Evolutionary conservation across 176 grass and related monocot genomes (phyloP).

Genomic region (Elymus sibiricus): DNA sequence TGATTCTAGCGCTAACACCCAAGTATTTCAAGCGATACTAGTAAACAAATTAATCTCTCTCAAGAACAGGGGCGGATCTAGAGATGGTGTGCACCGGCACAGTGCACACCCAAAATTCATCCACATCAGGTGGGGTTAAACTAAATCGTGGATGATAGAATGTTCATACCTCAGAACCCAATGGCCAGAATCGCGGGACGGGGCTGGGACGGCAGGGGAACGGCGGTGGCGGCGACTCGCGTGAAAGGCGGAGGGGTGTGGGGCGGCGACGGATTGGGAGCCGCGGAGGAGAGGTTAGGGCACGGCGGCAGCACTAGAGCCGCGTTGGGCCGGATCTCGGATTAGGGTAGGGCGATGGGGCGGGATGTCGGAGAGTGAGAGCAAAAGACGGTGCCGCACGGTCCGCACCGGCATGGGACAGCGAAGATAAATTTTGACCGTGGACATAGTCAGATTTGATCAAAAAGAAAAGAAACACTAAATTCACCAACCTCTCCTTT

Average conservation of each 20-base stretch:
- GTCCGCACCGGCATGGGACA: too few species aligned
- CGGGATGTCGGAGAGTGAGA: neutral
- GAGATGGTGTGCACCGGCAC: neutral
- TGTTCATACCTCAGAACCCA: neutral
- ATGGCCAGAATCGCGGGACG: neutral
- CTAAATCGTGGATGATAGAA: neutral
- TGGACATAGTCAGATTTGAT: too few species aligned
- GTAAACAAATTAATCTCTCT: neutral
- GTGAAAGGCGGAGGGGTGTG: neutral
- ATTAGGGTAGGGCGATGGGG: neutral
- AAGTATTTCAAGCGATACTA: neutral
- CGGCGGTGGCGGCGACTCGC: neutral
- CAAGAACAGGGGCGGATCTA: neutral
- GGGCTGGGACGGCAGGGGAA: neutral
- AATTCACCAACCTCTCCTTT: too few species aligned
- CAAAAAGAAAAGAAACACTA: too few species aligned
- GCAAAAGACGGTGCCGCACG: neutral
- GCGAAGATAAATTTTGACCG: too few species aligned
- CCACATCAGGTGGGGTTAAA: neutral
- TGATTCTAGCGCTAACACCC: neutral
- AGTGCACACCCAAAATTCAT: neutral
- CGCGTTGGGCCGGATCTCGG: neutral
- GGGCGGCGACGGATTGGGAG: neutral
- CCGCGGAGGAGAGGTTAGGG: constrained; percentile 6
- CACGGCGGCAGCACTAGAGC: neutral